Base-by-base conservation (phyloP, 2,329 filamentous ascomycete species). In the Rugonectria rugulosa region DNA sequence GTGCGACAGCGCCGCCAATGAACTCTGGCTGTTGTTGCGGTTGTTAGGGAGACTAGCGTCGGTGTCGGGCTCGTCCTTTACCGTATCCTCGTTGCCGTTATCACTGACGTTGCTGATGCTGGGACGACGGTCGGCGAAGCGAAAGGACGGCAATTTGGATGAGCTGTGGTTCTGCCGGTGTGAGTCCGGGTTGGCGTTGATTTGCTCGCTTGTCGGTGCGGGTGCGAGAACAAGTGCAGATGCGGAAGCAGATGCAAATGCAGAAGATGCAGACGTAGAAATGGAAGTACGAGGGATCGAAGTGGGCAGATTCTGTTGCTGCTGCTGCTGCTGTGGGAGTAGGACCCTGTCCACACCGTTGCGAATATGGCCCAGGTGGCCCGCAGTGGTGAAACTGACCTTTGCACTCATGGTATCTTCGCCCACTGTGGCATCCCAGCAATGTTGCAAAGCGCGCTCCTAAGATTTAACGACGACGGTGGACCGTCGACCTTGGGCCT, bases 61-160 rank as follows among this genome's bases (percentile, higher is more conserved):
- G 57, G 59, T 56, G 58, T 60, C 56, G 40, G 27, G 32, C 40
- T 54, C 57, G 45, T 65, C 57, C 34, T 56, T 63, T 36, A 59
- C 54, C 41, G 68, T 60, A 34, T 32, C 36, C 24, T 24, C 42
- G 59, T 57, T 56, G 46, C 44, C 36, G 50, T 54, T 52, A 60
- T 65, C 46, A 61, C 58, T 52, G 59, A 12, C 53, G 41, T 54
- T 61, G 44, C 54, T 56, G 36, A 55, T 56, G 41, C 48, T 65
- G 54, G 53, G 74, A 52, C 72, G 72, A 50, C 79, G 72, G 70
- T 84, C 81, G 61, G 75, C 78, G 66, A 82, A 81, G 55, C 81
- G 81, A 69, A 80, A 83, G 19, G 81, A 76, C 23, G 82, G 81
- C 61, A 84, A 71, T 64, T 84, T 84, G 58, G 81, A 84, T 32